Conservation (phyloP, 2,329 filamentous ascomycete genomes). For the Ophiosphaerella korrae region DNA sequence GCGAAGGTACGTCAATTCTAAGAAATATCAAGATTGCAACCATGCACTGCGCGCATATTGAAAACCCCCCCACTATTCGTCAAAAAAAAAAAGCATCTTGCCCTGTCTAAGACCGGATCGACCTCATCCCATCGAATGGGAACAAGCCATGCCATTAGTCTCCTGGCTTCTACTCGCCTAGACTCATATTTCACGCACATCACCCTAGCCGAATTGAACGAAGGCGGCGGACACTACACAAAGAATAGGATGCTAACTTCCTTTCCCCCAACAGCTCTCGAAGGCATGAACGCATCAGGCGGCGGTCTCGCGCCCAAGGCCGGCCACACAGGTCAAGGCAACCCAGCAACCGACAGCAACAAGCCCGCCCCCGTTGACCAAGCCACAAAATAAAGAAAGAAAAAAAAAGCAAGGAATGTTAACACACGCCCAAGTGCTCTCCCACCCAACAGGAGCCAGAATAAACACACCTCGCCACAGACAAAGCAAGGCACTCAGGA, state of each 20-base stretch:
- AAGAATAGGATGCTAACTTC: slow-evolving; percentile 1
- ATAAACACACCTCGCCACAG: no score
- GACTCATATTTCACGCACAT: no score
- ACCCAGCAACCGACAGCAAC: slow-evolving; percentile 18
- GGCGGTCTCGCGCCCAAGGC: slow-evolving; percentile 30
- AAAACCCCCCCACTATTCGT: no score
- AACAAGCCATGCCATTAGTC: no score
- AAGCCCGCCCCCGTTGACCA: slow-evolving; percentile 27
- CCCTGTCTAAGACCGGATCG: no score
- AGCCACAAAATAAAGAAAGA: slow-evolving; percentile 19
- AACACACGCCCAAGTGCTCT: no score
- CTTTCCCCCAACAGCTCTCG: slow-evolving; percentile 23
- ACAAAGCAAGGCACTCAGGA: background rate
- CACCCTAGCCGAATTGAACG: no score
- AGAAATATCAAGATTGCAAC: background rate
- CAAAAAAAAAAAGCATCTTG: no score
- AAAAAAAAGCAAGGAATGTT: background rate
- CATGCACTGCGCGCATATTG: no score
- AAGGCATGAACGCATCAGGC: slow-evolving; percentile 44
- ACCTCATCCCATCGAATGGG: no score
- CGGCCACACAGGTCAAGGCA: slow-evolving; percentile 22
- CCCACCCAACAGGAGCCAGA: no score
- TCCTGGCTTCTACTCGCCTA: no score
- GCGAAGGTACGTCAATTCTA: slow-evolving; percentile 35
- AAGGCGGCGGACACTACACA: background rate